A percentile compares a stretch with the other conserved stretches of the same genome.
These are phyloP conservation scores for Linanthus parryae DNA, from an alignment of 148 eudicot species.

Conservation along the genomic window DNA sequence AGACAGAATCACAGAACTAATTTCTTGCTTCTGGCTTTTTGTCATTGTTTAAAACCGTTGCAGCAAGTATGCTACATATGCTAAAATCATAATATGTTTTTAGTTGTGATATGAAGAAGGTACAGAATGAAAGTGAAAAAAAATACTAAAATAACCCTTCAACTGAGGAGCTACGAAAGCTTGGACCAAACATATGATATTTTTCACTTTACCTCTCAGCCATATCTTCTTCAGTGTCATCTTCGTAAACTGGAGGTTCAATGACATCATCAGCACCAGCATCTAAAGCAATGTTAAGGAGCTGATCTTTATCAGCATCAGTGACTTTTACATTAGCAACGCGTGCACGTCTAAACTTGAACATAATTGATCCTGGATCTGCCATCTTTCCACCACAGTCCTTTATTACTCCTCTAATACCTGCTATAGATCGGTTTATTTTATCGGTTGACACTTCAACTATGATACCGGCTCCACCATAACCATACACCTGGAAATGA, in stretches of 20 bases:
- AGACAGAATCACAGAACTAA: no score
- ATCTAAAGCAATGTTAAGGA: conserved; percentile 84
- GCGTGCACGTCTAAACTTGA: conserved; percentile 85
- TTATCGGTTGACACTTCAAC: conserved; percentile 81
- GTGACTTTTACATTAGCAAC: conserved; percentile 57
- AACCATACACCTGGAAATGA: conserved; percentile 71
- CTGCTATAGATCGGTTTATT: conserved; percentile 73
- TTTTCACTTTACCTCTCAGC: conserved; percentile 71
- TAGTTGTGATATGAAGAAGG: no score
- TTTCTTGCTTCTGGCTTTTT: no score
- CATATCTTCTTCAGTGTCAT: conserved; percentile 62
- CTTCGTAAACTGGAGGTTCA: conserved; percentile 62
- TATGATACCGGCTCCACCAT: conserved; percentile 91
- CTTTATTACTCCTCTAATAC: conserved; percentile 68
- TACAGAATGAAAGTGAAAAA: no score
- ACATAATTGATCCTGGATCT: conserved; percentile 87
- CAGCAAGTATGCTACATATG: no score
- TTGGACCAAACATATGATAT: no score
- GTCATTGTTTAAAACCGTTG: no score
- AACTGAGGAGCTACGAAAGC: no score
- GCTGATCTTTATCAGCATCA: conserved; percentile 71
- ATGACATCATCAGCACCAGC: conserved; percentile 93
- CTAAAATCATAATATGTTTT: no score
- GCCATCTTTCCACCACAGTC: conserved; percentile 97
- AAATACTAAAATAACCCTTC: no score